Base-by-base conservation (phyloP, 768 basidiomycete species). In the Tubosaeta sp. region DNA sequence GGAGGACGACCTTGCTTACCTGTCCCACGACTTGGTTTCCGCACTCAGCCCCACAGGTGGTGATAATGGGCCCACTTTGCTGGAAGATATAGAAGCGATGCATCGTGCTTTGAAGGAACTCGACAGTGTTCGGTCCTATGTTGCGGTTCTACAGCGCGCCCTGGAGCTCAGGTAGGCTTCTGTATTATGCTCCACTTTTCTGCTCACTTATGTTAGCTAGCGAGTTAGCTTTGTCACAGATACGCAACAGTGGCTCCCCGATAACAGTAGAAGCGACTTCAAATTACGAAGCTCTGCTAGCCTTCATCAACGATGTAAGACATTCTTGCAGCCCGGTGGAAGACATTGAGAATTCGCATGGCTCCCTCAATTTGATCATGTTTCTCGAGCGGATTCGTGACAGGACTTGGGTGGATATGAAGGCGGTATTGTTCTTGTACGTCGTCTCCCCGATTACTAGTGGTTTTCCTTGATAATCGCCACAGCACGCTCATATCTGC, bases 61-160 rank as follows among this genome's bases (percentile, higher is more conserved):
- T 39, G 74, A 76, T 10, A 69, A 65, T n/a, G 58, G 69, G 38
- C 73, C 84, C 4, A 90, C 86, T 0, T 70, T 98, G 5, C 73
- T 95, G 10, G 87, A 93, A 66, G 86, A 90, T 40, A 74, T 97
- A 52, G 90, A 95, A 63, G 79, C 76, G 0, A 69, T 94, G 56
- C 90, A 94, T 61, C 75, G 83, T 41, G 82, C 80, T 60, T 61
- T 95, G 59, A 84, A 82, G 64, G 86, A 92, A 61, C 74, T 96
- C 34, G 77, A 89, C 59, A 80, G 79, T 52, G 82, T 93, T 19
- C 82, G 82, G 59, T 75, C 77, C 22, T 96, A 95, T 68, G 83
- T 89, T 10, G 80, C 81, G 44, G 73, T 93, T 13, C 73, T 94
- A 40, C 80, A 90, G 56, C 80, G 77, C 62, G 83, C 82, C 6